Base-by-base conservation (phyloP, 2,329 filamentous ascomycete genomes). In the Ceratocystis papillata region DNA sequence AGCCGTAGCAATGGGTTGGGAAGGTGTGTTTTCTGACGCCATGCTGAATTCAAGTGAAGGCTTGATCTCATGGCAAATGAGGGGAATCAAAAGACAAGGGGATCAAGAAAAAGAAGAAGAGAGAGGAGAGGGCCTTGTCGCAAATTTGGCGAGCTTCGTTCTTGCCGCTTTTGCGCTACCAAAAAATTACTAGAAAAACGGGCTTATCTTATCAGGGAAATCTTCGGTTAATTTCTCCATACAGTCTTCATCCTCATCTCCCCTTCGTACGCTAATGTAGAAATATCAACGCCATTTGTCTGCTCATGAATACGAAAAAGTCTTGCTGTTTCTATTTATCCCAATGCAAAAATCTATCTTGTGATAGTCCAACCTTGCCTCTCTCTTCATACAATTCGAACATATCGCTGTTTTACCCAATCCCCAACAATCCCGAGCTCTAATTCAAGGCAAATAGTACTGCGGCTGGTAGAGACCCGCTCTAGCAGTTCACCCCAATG, bases 401-500 rank as follows among this genome's bases (percentile, higher is more conserved):
- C 10, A 41, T 4, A 4, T 45, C 17, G 17, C 61, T 30, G 6
- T 48, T 48, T 48, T 46, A 15, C 61, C 25, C 37, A 12, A 41
- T 41, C 37, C 46, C 6, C 20, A 20, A 63, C 1, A 37, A 33
- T 25, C 12, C 12, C 8, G 30, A 59, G 20, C 33, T 5, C 55
- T 28, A 59, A 20, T 8, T 3, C 61, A 37, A 50, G n/a, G 3
- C 30, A 63, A 28, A 33, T 22, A 33, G 48, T 45, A 15, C 61
- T 63, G 5, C 28, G 12, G 28, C 15, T 20, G 5, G 3, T 30
- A 50, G 22, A 50, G 41, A 63, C 55, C 55, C 10, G 55, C 25
- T 59, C 25, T 41, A 63, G n/a, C 63, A 68, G 50, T 81, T 81
- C 70, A 79, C 80, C 0, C 79, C 79, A 3, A 80, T 77, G n/a